A percentile compares a stretch with the other conserved stretches of the same genome.
Conservation (phyloP, 2,329 filamentous ascomycete species). For the Fusarium cicatricum region DNA sequence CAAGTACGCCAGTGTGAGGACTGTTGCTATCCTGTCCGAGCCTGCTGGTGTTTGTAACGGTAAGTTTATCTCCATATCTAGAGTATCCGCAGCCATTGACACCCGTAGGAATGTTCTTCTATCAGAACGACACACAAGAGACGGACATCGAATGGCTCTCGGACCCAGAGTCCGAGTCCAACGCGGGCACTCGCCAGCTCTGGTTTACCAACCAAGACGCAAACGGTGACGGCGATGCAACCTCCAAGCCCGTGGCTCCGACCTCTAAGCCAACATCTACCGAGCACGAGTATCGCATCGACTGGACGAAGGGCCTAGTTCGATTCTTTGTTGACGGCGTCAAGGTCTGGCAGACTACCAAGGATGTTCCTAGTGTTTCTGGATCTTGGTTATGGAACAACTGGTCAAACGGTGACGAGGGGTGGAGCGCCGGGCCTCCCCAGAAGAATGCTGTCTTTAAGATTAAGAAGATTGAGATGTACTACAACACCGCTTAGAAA, state of each 20-base stretch:
- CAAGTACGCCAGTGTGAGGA: constrained; percentile 43
- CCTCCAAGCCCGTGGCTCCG: constrained; percentile 22
- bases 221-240: constrained; percentile 30
- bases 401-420: constrained; percentile 44
- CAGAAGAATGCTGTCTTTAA: constrained; percentile 41
- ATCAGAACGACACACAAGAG: constrained; percentile 40
- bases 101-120: constrained; percentile 43
- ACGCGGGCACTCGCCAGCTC: constrained; percentile 37
- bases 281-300: constrained; percentile 46
- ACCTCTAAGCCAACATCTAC: constrained; percentile 35
- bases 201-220: constrained; percentile 46
- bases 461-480: constrained; percentile 43
- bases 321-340: constrained; percentile 42
- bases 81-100: background rate
- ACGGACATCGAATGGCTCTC: constrained; percentile 47
- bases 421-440: constrained; percentile 44
- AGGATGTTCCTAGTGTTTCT: constrained; percentile 37
- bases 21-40: constrained; percentile 42
- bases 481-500: constrained; percentile 42
- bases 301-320: constrained; percentile 41
- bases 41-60: constrained; percentile 45
- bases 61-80: constrained; percentile 5
- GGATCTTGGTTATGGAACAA: constrained; percentile 46
- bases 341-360: constrained; percentile 38
- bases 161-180: constrained; percentile 39